Base-by-base conservation (phyloP, 169 alveolate species). In the Cryptosporidium baileyi region DNA sequence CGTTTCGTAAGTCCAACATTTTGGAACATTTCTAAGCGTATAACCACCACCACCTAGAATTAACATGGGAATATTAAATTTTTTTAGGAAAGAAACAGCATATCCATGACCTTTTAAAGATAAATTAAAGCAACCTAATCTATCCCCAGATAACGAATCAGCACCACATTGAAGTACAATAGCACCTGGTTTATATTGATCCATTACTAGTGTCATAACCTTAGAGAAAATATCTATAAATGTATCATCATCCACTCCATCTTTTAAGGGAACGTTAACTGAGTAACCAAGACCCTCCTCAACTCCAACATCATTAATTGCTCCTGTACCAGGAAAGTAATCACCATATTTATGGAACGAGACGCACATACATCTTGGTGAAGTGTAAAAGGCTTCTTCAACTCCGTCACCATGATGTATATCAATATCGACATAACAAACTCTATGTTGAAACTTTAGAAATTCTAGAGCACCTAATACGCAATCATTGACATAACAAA, bases 331-430 rank as follows among this genome's bases (percentile, higher is more conserved):
- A 17, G 98, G 98, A 85, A 95, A 95, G 85, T 92, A 95, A 67
- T 95, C 96, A 22, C 96, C 96, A 85, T 89, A 95, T 89, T 95
- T 95, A 90, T 95, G 98, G 79, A 94, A 93, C 5, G 96, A 93
- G 43, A 93, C 85, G 26, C 85, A 74, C 85, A 74, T 74, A 54
- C 85, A 74, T 80, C 98, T 88, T 65, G 95, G 96, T 40, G 98
- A 93, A 17, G 95, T 93, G 81, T 94, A 96, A 88, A 96, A 96
- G 2, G 99, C 99, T 89, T 96, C 99, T 90, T 96, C 99, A 1
- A 96, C 99, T n/a, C 99, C 99, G 91, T 96, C 99, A 24, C 99
- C 99, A 90, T 96, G 99, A 88, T 96, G 99, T 28, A 93, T 92
- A 90, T 95, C 98, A 52, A 95, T 94, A 89, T 95, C 98, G 15